These are phyloP conservation scores for Geotrichum fermentans DNA, from an alignment of 1,139 yeast species.

Conservation along the genomic window DNA sequence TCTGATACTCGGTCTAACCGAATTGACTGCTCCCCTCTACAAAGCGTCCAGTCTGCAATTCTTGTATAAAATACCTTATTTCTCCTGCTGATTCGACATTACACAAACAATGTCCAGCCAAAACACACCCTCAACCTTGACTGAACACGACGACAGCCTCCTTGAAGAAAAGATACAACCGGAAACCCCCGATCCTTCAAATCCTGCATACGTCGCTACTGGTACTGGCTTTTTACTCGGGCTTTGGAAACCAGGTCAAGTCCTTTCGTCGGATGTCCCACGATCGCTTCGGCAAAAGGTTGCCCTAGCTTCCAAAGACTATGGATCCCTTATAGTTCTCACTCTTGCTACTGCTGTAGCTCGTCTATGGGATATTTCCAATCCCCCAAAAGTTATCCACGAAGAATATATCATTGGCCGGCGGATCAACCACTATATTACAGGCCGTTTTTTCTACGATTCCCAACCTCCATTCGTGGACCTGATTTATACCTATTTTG, in stretches of 20 bases:
- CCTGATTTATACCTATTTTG: conserved; percentile 46
- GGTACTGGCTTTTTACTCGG: conserved; percentile 31
- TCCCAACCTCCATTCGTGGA: conserved; percentile 60
- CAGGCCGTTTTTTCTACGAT: conserved; percentile 53
- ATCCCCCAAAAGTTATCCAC: conserved; percentile 43
- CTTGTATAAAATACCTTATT: no score
- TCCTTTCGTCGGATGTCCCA: conserved; percentile 20
- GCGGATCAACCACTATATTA: conserved; percentile 49
- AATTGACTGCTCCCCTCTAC: no score
- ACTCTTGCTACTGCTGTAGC: conserved; percentile 17
- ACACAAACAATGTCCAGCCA: no score
- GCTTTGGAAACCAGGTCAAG: conserved; percentile 27
- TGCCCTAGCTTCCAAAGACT: conserved; percentile 13
- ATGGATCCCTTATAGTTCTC: conserved; percentile 15
- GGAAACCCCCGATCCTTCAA: no score
- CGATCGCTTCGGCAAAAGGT: conserved; percentile 6
- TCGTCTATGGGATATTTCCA: conserved; percentile 24
- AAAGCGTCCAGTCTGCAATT: no score
- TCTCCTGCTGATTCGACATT: no score
- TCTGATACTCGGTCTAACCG: no score
- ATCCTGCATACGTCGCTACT: conserved; percentile 23
- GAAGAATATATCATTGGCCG: conserved; percentile 57
- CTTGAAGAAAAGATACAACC: no score
- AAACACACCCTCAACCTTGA: no score
- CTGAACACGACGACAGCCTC: no score